These are phyloP conservation scores for Coccomyxa sp. DNA, from an alignment of 139 green algal genomes.

Conservation along the genomic window DNA sequence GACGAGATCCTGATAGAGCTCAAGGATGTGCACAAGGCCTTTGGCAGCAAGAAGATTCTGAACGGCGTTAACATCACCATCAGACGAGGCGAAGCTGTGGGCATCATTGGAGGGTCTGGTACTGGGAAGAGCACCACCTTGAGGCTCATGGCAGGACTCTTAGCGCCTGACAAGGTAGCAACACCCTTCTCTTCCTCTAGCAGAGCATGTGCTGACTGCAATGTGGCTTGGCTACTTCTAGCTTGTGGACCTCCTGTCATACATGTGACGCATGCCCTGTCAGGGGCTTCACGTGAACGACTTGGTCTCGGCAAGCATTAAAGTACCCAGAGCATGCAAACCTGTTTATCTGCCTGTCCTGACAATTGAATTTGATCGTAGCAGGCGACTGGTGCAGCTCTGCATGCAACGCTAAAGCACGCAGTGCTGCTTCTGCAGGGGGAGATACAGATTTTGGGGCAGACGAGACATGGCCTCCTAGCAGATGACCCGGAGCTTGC, in stretches of 20 bases:
- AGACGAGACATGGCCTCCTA: conserved; percentile 67
- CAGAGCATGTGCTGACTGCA: not conserved
- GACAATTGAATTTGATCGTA: too few relatives aligned
- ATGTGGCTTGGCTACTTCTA: too few relatives aligned
- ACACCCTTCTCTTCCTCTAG: not conserved
- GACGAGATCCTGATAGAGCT: conserved; percentile 94
- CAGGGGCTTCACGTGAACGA: too few relatives aligned
- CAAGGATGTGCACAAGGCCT: conserved; percentile 91
- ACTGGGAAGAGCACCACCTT: conserved; percentile 98
- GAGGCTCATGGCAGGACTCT: conserved; percentile 87
- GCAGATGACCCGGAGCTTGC: conserved; percentile 54
- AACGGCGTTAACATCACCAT: conserved; percentile 90
- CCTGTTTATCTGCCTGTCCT: too few relatives aligned
- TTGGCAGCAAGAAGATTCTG: conserved; percentile 92
- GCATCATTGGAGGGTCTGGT: conserved; percentile 95
- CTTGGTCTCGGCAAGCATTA: too few relatives aligned
- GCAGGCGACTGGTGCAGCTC: too few relatives aligned
- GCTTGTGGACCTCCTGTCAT: too few relatives aligned
- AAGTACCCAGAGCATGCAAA: too few relatives aligned
- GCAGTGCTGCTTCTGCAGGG: too few relatives aligned
- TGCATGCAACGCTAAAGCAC: too few relatives aligned
- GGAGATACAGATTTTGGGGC: conserved; percentile 78
- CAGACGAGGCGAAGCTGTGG: conserved; percentile 90
- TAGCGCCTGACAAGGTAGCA: conserved; percentile 80
- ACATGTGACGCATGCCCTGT: too few relatives aligned